Conservation (phyloP, 2,329 filamentous ascomycete species). For the Diaporthe citriasiana region DNA sequence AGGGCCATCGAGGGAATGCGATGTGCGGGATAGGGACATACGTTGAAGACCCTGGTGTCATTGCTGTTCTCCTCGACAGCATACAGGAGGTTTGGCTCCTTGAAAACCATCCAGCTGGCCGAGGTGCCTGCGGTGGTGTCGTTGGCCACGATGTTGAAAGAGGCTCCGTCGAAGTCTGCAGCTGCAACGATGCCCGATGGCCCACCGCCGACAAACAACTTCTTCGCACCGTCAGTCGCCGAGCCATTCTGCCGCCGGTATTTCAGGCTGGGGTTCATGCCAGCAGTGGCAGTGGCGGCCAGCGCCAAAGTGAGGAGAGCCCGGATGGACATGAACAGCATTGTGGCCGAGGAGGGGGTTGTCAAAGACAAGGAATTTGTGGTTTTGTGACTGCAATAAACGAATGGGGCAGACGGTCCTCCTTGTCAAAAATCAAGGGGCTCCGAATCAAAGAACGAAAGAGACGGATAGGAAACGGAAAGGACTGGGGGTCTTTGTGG, state of each 20-base stretch:
- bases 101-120: slow-evolving; percentile 63
- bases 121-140: slow-evolving; percentile 48
- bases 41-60: slow-evolving; percentile 56
- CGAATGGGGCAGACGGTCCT: not conserved
- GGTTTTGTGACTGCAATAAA: not conserved
- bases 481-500: slow-evolving; percentile 2
- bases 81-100: slow-evolving; percentile 57
- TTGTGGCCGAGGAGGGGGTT: not conserved
- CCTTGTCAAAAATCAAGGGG: not conserved
- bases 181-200: slow-evolving; percentile 56
- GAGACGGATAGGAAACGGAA: slow-evolving; percentile 4
- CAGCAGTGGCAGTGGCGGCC: slow-evolving; percentile 3
- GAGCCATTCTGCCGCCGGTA: slow-evolving; percentile 11
- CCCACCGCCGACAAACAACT: slow-evolving; percentile 57
- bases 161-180: slow-evolving; percentile 57
- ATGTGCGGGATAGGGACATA: slow-evolving; percentile 37
- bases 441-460: slow-evolving; percentile 1
- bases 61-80: slow-evolving; percentile 63
- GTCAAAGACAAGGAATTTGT: not conserved
- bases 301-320: slow-evolving; percentile 17
- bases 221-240: slow-evolving; percentile 43
- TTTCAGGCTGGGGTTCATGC: not conserved
- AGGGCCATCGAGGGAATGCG: not conserved
- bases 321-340: not conserved
- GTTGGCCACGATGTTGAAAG: slow-evolving; percentile 57